phyloP scores from a whole-genome alignment of 1,139 yeast species.

The Kurtzmaniella quercitrusa region DNA sequence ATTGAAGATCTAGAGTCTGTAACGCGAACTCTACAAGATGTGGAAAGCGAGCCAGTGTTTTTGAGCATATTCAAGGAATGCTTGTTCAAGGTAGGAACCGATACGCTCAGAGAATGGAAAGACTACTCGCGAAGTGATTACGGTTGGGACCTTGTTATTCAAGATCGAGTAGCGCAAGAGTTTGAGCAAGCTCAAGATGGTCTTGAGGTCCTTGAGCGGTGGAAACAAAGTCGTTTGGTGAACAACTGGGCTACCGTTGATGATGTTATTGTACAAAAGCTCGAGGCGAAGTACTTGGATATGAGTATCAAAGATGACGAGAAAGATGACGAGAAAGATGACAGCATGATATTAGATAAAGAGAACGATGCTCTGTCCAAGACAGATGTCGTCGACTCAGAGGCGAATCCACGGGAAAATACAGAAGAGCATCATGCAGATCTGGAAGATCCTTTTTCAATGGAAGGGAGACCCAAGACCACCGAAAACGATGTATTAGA shows the following conservation, averaged over 20 bases:
- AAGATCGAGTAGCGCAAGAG: background rate
- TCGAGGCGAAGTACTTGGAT: background rate
- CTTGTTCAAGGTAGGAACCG: background rate
- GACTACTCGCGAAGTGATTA: constrained; percentile 1
- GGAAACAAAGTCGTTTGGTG: background rate
- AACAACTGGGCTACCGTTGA: constrained; percentile 1
- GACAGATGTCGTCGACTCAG: too few species aligned
- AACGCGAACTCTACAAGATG: background rate
- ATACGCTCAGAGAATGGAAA: background rate
- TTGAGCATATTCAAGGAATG: background rate
- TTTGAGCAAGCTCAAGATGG: background rate
- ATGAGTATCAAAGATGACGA: background rate
- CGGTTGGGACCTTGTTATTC: constrained; percentile 2
- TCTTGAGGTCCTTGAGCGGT: background rate
- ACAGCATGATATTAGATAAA: background rate
- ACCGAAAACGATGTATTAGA: background rate
- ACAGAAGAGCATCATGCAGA: too few species aligned
- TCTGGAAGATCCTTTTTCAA: too few species aligned
- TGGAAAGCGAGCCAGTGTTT: background rate
- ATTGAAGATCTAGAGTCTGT: background rate
- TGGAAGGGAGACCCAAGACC: too few species aligned
- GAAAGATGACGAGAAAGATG: background rate
- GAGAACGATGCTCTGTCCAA: too few species aligned
- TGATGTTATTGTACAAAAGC: background rate
- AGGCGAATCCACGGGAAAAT: too few species aligned